Evolutionary conservation across 169 alveolate species (phyloP).

Genomic region (Plasmodium sp.): DNA sequence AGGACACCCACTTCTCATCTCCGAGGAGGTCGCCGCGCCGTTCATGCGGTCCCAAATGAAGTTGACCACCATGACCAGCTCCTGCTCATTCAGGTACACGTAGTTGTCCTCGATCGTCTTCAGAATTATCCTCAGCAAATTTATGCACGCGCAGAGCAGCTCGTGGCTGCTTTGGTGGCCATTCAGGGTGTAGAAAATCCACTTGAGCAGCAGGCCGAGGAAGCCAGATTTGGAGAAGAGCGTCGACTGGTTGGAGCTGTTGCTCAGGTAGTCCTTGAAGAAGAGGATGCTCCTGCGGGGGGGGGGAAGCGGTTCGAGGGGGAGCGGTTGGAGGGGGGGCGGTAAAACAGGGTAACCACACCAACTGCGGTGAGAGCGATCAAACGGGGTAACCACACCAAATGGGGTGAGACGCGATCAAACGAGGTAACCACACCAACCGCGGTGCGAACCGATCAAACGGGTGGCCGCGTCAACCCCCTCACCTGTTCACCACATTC

Average conservation of each 20-base stretch:
- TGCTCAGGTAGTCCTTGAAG: conserved; percentile 59
- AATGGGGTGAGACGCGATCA: too few relatives aligned
- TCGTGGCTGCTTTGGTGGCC: conserved; percentile 37
- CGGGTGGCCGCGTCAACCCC: neutral
- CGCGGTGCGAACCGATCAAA: neutral
- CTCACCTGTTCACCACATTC: conserved; percentile 41
- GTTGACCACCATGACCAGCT: conserved; percentile 18
- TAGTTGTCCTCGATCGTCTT: conserved; percentile 68
- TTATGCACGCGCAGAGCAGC: conserved; percentile 1
- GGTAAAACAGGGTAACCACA: too few relatives aligned
- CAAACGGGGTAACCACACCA: too few relatives aligned
- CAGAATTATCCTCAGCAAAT: conserved; percentile 35
- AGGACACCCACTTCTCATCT: conserved; percentile 16
- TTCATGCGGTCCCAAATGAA: conserved; percentile 41
- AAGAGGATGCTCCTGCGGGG: conserved; percentile 35
- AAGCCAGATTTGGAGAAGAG: conserved; percentile 50
- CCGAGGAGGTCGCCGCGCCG: conserved; percentile 2
- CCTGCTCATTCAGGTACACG: conserved; percentile 32
- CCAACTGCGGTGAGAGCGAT: too few relatives aligned
- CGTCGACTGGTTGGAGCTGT: conserved; percentile 47
- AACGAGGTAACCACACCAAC: too few relatives aligned
- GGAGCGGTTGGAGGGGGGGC: neutral
- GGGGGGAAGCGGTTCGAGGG: neutral
- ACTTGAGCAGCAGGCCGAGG: conserved; percentile 44
- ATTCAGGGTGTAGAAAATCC: conserved; percentile 37